Evolutionary conservation across 2,329 filamentous ascomycete species (phyloP).

Genomic region (Plenodomus lindquistii): DNA sequence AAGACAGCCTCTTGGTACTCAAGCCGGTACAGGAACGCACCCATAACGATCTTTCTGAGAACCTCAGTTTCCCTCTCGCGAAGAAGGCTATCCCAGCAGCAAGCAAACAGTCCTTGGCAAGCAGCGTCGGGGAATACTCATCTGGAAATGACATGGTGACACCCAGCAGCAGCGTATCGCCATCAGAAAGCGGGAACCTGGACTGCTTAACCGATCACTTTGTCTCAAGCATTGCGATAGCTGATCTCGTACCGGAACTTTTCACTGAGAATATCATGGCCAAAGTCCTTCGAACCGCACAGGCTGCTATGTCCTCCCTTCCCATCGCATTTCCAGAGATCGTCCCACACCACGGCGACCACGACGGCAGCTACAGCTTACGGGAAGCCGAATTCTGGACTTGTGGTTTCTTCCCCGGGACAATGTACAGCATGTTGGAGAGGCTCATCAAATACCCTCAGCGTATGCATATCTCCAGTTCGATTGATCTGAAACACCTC

Average conservation of each 20-base stretch:
- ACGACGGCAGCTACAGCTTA: slow-evolving; percentile 44
- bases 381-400: slow-evolving; percentile 53
- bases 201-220: slow-evolving; percentile 4
- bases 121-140: too few species aligned
- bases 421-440: slow-evolving; percentile 49
- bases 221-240: background rate
- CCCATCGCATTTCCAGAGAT: slow-evolving; percentile 22
- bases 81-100: too few species aligned
- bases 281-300: slow-evolving; percentile 21
- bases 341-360: slow-evolving; percentile 13
- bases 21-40: too few species aligned
- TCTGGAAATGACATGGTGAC: too few species aligned
- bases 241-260: slow-evolving; percentile 9
- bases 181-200: too few species aligned
- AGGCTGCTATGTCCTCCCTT: slow-evolving; percentile 11
- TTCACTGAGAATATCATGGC: slow-evolving; percentile 23
- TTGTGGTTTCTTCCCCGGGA: slow-evolving; percentile 55
- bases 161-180: too few species aligned
- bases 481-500: slow-evolving; percentile 7
- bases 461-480: slow-evolving; percentile 8
- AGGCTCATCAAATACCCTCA: slow-evolving; percentile 33
- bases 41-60: too few species aligned
- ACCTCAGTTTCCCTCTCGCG: too few species aligned
- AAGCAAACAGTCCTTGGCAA: too few species aligned
- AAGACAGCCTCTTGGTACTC: too few species aligned